phyloP scores from a whole-genome alignment of 2,329 filamentous ascomycete species.

The Aspergillus neotritici region DNA sequence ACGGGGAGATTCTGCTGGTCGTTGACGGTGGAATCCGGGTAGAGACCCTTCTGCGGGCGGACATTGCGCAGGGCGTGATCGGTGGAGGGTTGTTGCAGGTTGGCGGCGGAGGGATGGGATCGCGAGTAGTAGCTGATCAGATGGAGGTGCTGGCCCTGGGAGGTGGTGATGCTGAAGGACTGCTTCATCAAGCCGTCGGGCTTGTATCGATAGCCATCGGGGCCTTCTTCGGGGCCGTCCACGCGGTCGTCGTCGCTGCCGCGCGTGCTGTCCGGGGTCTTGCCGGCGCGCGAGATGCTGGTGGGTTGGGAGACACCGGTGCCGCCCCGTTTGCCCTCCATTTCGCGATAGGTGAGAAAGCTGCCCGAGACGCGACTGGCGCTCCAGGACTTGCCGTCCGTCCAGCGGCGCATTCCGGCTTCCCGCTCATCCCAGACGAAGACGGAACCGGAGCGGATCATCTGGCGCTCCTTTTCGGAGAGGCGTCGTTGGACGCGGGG shows the following conservation, averaged over 20 bases:
- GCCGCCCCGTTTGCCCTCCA: constrained; percentile 95
- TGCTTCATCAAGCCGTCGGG: constrained; percentile 98
- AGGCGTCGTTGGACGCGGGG: constrained; percentile 87
- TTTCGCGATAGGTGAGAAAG: constrained; percentile 94
- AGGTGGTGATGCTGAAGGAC: constrained; percentile 97
- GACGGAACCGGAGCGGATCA: constrained; percentile 91
- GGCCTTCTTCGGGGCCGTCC: constrained; percentile 61
- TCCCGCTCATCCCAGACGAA: constrained; percentile 99
- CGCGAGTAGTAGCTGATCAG: constrained; percentile 95
- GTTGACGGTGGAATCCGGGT: constrained; percentile 89
- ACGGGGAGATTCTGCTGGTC: constrained; percentile 76
- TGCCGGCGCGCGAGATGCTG: constrained; percentile 56
- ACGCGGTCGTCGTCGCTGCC: constrained; percentile 78
- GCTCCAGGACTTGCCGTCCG: constrained; percentile 98
- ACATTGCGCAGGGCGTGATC: constrained; percentile 78
- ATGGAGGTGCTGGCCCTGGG: constrained; percentile 82
- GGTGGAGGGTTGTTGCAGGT: constrained; percentile 72
- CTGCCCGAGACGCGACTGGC: constrained; percentile 95
- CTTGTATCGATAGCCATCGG: constrained; percentile 91
- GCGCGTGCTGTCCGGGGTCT: constrained; percentile 76
- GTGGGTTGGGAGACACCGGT: constrained; percentile 56
- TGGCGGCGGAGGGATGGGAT: constrained; percentile 64
- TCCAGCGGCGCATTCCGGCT: constrained; percentile 97
- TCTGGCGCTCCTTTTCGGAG: constrained; percentile 94
- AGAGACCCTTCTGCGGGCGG: constrained; percentile 86